These are phyloP conservation scores for Coprinopsis strossmayeri DNA, from an alignment of 768 basidiomycete species.

Conservation along the genomic window DNA sequence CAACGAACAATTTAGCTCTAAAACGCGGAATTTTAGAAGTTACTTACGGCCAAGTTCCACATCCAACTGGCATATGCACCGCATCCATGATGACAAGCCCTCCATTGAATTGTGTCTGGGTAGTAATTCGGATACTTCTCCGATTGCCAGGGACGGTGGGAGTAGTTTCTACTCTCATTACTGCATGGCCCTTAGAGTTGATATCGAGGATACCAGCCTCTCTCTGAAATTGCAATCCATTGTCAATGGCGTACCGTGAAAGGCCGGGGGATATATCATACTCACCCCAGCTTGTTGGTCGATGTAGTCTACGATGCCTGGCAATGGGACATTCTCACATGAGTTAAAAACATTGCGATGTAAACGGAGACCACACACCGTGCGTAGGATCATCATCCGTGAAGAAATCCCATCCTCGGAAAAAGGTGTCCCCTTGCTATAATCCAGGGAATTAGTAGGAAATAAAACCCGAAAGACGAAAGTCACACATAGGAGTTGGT, in stretches of 20 bases:
- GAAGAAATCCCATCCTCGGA: constrained; percentile 76
- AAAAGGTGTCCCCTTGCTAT: constrained; percentile 68
- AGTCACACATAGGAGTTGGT: constrained; percentile 47
- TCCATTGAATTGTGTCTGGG: constrained; percentile 51
- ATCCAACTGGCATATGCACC: constrained; percentile 85
- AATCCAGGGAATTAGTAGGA: not conserved
- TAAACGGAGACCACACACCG: constrained; percentile 31
- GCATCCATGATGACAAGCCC: constrained; percentile 78
- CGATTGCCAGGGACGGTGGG: constrained; percentile 60
- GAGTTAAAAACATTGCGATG: not conserved
- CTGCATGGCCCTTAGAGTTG: constrained; percentile 65
- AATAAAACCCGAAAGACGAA: constrained; percentile 3
- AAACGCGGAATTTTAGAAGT: not conserved
- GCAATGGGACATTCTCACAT: constrained; percentile 8
- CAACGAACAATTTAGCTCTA: constrained; percentile 4
- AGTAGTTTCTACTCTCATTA: constrained; percentile 90
- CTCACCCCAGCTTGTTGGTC: constrained; percentile 54
- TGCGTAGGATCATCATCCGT: constrained; percentile 68
- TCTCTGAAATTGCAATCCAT: constrained; percentile 28
- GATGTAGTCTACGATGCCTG: constrained; percentile 55
- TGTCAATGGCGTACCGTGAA: not conserved
- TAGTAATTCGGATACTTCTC: constrained; percentile 73
- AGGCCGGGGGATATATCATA: constrained; percentile 25
- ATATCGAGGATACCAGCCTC: constrained; percentile 56
- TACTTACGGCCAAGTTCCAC: constrained; percentile 76